Evolutionary conservation across 1,139 yeast genomes (phyloP), one percentile per base, ranked within the genome.

Genomic region (Suhomyces coccinellae): DNA sequence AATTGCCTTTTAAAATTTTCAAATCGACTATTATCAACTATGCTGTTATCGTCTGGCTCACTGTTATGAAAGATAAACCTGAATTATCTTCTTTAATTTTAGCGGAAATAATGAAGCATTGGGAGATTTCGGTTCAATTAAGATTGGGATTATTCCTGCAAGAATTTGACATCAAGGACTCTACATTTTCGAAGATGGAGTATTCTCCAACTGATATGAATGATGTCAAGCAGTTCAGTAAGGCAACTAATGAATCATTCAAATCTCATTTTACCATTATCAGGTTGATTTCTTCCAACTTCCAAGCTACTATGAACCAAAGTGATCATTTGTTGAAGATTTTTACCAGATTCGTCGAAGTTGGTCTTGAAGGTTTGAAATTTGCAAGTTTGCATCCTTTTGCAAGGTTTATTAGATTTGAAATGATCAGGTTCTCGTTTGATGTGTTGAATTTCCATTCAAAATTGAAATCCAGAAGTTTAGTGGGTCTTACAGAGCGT

Each of bases 371-470:
- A 14, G 78, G 80, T 33, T 65, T 83, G 44, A 58, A 65, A 9
- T 56, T 62, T 40, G 97, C 95, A 6, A 85, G 95, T 56, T 67
- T 77, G 45, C 98, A 93, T 64, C 96, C 97, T 14, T 81, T 81
- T 60, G 82, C 97, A 0, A 75, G 97, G 49, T 66, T 82, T 48
- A 74, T 79, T 12, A 73, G 98, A 50, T 87, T 86, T 58, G 96
- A 90, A 59, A 66, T 91, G 51, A 71, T 89, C 40, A 68, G 77
- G 42, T 83, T 89, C 59, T 81, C 91, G 0, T 68, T 86, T 45
- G 85, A 85, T 43, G 75, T 89, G 1, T 67, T 87, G 51, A 75
- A 71, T 30, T 79, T 78, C 38, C 89, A 85, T 56, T 58, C 67
- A 30, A 70, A 71, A 50, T 64, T 75, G 46, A 73, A 75, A 3